Evolutionary conservation across 441 rosid genomes (phyloP).

Genomic region (Pelargonium myrrhifolium): DNA sequence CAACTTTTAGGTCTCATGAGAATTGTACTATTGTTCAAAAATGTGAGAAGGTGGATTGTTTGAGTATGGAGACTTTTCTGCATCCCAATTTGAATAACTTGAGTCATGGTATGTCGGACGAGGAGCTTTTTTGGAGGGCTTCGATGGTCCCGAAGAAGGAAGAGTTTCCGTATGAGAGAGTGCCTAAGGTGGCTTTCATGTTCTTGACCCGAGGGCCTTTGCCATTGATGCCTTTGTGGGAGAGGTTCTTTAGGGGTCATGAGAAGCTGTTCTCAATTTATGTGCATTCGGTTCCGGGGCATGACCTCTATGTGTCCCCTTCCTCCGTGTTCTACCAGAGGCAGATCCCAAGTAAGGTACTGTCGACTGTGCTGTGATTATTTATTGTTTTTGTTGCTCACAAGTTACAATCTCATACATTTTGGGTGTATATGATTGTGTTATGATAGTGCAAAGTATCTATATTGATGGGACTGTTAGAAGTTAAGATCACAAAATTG

Average conservation of each 20-base stretch:
- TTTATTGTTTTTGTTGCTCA: neutral
- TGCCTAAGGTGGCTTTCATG: slow-evolving; percentile 84
- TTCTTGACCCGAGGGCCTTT: slow-evolving; percentile 80
- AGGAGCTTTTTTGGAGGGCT: slow-evolving; percentile 77
- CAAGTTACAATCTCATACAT: too few species aligned
- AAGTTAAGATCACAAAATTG: neutral
- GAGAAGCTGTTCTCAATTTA: slow-evolving; percentile 50
- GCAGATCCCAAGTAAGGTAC: slow-evolving; percentile 78
- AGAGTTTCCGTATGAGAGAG: slow-evolving; percentile 52
- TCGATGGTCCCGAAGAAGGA: slow-evolving; percentile 61
- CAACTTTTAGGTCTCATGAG: neutral
- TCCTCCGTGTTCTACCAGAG: slow-evolving; percentile 60
- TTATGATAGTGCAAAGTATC: neutral
- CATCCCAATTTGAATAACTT: neutral
- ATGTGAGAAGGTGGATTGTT: neutral
- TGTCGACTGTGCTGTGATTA: too few species aligned
- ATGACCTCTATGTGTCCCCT: slow-evolving; percentile 41
- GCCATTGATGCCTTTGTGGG: slow-evolving; percentile 86
- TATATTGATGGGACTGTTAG: neutral
- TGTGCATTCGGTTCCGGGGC: slow-evolving; percentile 58
- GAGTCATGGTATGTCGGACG: slow-evolving; percentile 52
- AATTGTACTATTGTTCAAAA: neutral
- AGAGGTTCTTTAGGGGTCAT: slow-evolving; percentile 72
- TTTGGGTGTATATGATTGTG: neutral
- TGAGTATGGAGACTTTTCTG: slow-evolving; percentile 1